Evolutionary conservation across 2,329 filamentous ascomycete genomes (phyloP).

Genomic region (Pseudonectria buxi): DNA sequence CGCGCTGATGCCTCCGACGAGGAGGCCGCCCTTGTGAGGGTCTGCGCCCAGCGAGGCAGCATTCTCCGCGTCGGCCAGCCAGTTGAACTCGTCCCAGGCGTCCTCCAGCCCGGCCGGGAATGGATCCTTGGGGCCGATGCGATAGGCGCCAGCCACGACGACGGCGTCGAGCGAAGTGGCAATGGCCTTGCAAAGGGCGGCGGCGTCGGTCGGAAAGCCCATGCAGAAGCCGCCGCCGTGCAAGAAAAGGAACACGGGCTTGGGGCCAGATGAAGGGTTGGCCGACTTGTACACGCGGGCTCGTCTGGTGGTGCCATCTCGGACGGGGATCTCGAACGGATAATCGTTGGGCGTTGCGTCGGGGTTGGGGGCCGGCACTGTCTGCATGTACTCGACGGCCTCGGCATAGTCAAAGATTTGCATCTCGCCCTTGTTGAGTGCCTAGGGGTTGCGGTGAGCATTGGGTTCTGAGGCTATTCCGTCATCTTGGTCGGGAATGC

Average conservation of each 20-base stretch:
- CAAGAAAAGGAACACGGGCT: conserved; percentile 35
- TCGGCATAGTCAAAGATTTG: not conserved
- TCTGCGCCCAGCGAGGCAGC: not conserved
- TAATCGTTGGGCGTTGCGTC: conserved; percentile 24
- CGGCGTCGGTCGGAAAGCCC: conserved; percentile 1
- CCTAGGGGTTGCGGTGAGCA: too few species aligned
- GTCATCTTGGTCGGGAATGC: too few species aligned
- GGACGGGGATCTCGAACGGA: not conserved
- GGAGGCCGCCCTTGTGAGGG: conserved; percentile 3
- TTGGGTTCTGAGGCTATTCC: too few species aligned
- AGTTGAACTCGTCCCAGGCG: conserved; percentile 28
- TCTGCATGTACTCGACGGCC: too few species aligned
- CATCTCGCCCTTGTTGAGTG: too few species aligned
- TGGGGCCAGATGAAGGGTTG: not conserved
- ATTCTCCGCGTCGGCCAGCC: conserved; percentile 2
- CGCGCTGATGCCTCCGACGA: conserved; percentile 12
- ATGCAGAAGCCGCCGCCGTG: conserved; percentile 9
- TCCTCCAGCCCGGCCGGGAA: conserved; percentile 38
- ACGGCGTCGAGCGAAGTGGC: conserved; percentile 1
- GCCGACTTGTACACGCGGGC: not conserved
- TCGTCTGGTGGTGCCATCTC: not conserved
- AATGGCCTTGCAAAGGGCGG: conserved; percentile 1
- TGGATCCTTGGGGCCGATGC: conserved; percentile 38
- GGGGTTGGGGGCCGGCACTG: too few species aligned
- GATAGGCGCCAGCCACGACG: conserved; percentile 38